Conservation (phyloP, 78 protist species). For the Dictyostelium firmibasis region DNA sequence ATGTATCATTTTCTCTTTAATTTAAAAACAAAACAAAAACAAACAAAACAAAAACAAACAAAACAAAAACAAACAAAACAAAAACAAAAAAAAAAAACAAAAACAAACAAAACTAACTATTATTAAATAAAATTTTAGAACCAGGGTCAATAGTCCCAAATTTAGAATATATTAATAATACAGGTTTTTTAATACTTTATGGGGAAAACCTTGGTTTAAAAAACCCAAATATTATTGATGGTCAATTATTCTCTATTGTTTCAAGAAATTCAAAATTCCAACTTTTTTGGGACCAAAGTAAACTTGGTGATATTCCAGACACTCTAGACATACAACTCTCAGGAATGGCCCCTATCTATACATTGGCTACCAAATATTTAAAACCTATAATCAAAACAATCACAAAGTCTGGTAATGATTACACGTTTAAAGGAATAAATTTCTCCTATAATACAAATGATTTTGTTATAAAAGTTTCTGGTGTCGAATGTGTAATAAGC, state of each 20-base stretch:
- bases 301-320: background rate
- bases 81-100: too few relatives aligned
- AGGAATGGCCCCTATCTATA: background rate
- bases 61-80: too few relatives aligned
- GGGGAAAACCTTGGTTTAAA: background rate
- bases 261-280: background rate
- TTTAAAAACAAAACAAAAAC: background rate
- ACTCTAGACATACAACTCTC: background rate
- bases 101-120: too few relatives aligned
- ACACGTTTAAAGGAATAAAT: background rate
- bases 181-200: background rate
- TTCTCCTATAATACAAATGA: background rate
- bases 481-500: background rate
- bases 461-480: background rate
- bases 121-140: background rate
- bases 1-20: background rate
- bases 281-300: background rate
- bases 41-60: too few relatives aligned
- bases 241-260: background rate
- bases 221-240: background rate
- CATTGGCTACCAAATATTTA: background rate
- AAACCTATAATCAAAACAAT: background rate
- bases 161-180: background rate
- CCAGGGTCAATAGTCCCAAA: background rate
- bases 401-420: background rate